Conservation (phyloP, 371 early-diverging fungal species). For the Mucor mucedo region DNA sequence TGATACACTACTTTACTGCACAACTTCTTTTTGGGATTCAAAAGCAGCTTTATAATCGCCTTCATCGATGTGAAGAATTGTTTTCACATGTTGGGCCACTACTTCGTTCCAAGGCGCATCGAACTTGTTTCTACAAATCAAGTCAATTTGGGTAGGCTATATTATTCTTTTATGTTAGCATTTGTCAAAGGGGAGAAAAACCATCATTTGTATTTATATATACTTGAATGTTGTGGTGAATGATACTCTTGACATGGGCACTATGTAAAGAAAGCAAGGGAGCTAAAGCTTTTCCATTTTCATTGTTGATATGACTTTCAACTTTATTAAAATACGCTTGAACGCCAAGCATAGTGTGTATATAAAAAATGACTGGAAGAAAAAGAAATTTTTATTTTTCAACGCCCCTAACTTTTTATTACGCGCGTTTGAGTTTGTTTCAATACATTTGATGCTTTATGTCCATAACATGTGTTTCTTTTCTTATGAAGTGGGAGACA, state of each 20-base stretch:
- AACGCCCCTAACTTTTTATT: too few relatives aligned
- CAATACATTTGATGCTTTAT: too few relatives aligned
- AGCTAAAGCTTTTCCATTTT: constrained; percentile 35
- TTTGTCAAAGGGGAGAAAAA: neutral
- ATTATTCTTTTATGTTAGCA: neutral
- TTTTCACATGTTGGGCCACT: constrained; percentile 48
- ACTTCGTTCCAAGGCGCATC: constrained; percentile 61
- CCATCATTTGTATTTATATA: neutral
- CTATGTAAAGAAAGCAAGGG: constrained; percentile 27
- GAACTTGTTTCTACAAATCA: constrained; percentile 31
- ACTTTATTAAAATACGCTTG: constrained; percentile 30
- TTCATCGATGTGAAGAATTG: constrained; percentile 35
- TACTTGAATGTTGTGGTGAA: constrained; percentile 29
- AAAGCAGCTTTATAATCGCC: constrained; percentile 58
- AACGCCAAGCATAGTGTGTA: constrained; percentile 2
- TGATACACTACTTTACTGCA: constrained; percentile 47
- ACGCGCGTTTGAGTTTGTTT: too few relatives aligned
- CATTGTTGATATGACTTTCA: constrained; percentile 16
- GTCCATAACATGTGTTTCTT: too few relatives aligned
- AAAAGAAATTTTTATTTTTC: too few relatives aligned
- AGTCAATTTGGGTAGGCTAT: constrained; percentile 36
- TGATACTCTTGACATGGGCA: constrained; percentile 21
- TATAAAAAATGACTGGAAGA: neutral
- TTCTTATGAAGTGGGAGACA: too few relatives aligned
- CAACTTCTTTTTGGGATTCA: constrained; percentile 54